These are phyloP conservation scores for Pichia membranifaciens DNA, from an alignment of 805 yeast genomes.

Conservation along the genomic window DNA sequence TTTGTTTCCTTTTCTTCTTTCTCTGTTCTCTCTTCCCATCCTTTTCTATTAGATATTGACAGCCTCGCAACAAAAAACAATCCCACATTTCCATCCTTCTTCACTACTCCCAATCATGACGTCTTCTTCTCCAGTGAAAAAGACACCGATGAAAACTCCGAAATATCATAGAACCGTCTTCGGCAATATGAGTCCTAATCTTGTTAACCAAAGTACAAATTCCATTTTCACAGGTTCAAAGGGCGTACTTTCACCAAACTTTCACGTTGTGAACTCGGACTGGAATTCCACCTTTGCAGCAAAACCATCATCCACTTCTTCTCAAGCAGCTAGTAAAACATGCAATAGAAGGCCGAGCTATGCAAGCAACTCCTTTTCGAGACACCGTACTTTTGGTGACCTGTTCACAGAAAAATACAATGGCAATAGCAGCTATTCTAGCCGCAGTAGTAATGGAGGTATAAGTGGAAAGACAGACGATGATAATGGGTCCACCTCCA, in stretches of 20 bases:
- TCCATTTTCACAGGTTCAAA: slow-evolving; percentile 27
- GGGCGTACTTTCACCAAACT: slow-evolving; percentile 30
- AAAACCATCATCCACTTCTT: not conserved
- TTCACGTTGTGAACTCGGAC: slow-evolving; percentile 31
- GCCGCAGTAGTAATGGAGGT: no score
- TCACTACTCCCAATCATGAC: not conserved
- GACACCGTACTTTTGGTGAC: slow-evolving; percentile 9
- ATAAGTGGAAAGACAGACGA: no score
- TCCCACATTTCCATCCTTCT: not conserved
- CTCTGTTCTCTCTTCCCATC: no score
- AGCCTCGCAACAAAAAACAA: not conserved
- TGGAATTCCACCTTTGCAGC: slow-evolving; percentile 19
- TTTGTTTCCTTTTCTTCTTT: no score
- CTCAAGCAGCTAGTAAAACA: not conserved
- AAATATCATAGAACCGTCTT: slow-evolving; percentile 27
- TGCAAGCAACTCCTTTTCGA: slow-evolving; percentile 5
- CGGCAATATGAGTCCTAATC: slow-evolving; percentile 29
- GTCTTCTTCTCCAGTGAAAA: not conserved
- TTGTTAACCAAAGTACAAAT: slow-evolving; percentile 22
- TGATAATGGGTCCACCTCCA: no score
- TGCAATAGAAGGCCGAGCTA: slow-evolving; percentile 10
- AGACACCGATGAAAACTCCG: slow-evolving; percentile 5
- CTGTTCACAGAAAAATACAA: slow-evolving; percentile 12
- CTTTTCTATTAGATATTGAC: not conserved
- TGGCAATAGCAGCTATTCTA: not conserved